These are phyloP conservation scores for Aspergillus luchuensis DNA, from an alignment of 2,329 filamentous ascomycete genomes.

Conservation along the genomic window DNA sequence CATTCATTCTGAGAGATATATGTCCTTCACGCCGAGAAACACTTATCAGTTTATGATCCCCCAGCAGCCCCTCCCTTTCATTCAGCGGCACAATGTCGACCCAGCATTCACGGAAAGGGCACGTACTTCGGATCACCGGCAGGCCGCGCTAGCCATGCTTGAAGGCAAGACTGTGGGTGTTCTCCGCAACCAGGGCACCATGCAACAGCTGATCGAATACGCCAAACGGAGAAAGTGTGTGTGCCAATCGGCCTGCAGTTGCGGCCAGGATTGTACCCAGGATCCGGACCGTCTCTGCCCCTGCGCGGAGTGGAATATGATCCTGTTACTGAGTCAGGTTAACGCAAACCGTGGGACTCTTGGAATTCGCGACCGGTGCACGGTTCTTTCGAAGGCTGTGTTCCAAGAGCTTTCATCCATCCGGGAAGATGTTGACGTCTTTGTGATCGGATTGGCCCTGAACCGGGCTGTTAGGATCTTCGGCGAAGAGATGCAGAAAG, in stretches of 20 bases:
- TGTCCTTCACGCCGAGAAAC: conserved; percentile 26
- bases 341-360: conserved; percentile 22
- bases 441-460: conserved; percentile 28
- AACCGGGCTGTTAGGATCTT: conserved; percentile 29
- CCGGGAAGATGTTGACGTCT: conserved; percentile 21
- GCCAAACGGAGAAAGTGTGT: conserved; percentile 40
- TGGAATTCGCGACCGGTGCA: conserved; percentile 24
- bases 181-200: conserved; percentile 31
- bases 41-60: conserved; percentile 19
- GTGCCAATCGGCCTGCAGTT: conserved; percentile 36
- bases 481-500: conserved; percentile 32
- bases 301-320: conserved; percentile 39
- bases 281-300: conserved; percentile 35
- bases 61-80: conserved; percentile 28
- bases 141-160: conserved; percentile 37
- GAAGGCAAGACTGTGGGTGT: conserved; percentile 41
- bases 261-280: conserved; percentile 36
- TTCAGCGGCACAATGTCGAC: conserved; percentile 21
- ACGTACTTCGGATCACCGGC: conserved; percentile 34
- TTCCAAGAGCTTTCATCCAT: conserved; percentile 35
- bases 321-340: conserved; percentile 30
- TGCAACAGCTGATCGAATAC: conserved; percentile 28
- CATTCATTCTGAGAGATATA: conserved; percentile 41
- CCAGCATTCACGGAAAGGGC: conserved; percentile 28
- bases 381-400: conserved; percentile 31